Conservation (phyloP, 257 asterid species). For the Lycium barbarum region DNA sequence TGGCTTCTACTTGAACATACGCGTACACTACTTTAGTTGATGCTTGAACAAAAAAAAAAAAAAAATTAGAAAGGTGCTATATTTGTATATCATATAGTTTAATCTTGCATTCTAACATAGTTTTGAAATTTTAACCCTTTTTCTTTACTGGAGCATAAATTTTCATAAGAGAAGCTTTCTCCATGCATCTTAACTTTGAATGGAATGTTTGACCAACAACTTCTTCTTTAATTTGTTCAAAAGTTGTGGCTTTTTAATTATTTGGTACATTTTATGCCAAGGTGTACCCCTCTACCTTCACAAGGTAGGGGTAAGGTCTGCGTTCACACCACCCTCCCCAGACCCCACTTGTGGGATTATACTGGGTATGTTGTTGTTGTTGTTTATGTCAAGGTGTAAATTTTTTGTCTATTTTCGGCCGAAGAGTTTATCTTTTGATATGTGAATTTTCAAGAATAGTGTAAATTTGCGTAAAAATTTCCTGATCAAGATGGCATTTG, state of each 20-base stretch:
- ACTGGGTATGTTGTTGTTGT: too few relatives aligned
- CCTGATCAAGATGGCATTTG: not conserved
- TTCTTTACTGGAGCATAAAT: not conserved
- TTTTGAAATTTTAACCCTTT: not conserved
- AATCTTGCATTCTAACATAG: not conserved
- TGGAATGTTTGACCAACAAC: not conserved
- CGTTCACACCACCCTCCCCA: too few relatives aligned
- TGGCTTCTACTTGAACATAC: not conserved
- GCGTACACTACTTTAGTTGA: not conserved
- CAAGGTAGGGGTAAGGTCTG: too few relatives aligned
- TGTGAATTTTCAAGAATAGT: not conserved
- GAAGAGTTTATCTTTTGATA: not conserved
- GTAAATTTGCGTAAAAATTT: not conserved
- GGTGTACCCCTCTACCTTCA: not conserved
- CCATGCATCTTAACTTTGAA: conserved; percentile 6
- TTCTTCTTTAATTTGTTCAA: not conserved
- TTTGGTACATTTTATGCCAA: conserved; percentile 2
- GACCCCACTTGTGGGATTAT: too few relatives aligned
- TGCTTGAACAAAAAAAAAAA: not conserved
- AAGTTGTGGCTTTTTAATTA: not conserved
- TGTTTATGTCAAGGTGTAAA: not conserved
- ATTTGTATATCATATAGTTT: not conserved
- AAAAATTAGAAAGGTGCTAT: not conserved
- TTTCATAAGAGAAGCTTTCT: not conserved
- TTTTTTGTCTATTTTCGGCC: not conserved